phyloP scores from a whole-genome alignment of 768 basidiomycete genomes.

The Lactifluus hygrophoroides region DNA sequence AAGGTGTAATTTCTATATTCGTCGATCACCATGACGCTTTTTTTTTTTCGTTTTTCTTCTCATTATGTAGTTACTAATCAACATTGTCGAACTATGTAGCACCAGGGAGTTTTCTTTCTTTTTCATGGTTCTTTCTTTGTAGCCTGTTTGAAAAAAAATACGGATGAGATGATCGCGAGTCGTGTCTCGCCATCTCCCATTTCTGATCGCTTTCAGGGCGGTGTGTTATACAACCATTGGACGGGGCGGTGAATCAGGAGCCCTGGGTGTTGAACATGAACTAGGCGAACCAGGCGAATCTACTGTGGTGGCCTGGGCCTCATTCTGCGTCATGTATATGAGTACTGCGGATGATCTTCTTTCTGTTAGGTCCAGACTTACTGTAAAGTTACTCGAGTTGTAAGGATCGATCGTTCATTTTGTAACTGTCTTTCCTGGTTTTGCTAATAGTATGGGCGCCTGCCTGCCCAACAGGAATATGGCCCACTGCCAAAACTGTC shows the following conservation, averaged over 20 bases:
- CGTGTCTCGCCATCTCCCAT: no score
- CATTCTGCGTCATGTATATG: neutral
- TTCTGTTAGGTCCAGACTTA: neutral
- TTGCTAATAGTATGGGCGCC: no score
- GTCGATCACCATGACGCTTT: neutral
- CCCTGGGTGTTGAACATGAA: no score
- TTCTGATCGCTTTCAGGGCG: no score
- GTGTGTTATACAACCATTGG: no score
- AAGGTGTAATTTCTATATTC: neutral
- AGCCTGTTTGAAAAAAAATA: neutral
- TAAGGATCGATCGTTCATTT: no score
- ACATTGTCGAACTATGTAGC: conserved; percentile 1
- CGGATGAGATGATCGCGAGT: neutral
- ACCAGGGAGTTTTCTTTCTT: neutral
- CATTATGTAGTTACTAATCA: conserved; percentile 4
- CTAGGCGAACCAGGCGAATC: no score
- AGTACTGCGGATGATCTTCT: neutral
- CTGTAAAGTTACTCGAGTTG: neutral
- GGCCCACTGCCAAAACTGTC: no score
- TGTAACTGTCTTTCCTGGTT: no score
- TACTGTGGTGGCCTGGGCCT: no score
- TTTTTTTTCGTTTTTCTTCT: neutral
- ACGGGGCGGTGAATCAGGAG: no score
- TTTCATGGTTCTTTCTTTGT: neutral
- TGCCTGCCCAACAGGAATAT: no score